Evolutionary conservation across 2,329 filamentous ascomycete genomes (phyloP), one percentile per base, ranked within the genome.

Genomic region (Colletotrichum limetticola): DNA sequence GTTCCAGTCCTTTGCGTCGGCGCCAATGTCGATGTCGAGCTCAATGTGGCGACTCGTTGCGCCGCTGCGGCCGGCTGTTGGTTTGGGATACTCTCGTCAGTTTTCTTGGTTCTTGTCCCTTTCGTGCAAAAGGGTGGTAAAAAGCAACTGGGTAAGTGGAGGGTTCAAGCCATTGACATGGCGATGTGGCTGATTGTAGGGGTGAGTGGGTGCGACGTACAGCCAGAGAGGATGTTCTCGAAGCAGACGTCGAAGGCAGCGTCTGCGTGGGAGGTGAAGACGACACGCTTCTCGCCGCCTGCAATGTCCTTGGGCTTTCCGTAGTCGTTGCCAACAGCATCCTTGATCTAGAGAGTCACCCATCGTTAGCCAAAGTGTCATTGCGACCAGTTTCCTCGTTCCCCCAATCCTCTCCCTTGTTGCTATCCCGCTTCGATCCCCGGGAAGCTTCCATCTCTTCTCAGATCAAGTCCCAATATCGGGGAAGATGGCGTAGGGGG

Each of bases 1-100:
- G 76, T 93, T 95, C 97, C 97, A 99, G 86, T 99, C 97, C 84
- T 97, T 97, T 76, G 97, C 97, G 83, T 98, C 95, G 84, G 95
- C 95, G 79, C 95, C 95, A 79, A 98, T 97, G 83, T 98, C 95
- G 82, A 98, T 93, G 84, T 98, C 95, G 79, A 98, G 93, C 86
- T 98, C 95, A 77, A 98, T 85, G 82, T 93, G 90, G 76, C 95
- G 94, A 80, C 83, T 86, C 64, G 91, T 88, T 82, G 86, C 83
- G 78, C 83, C 83, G 76, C 83, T 80, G 74, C 82, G 78, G 46
- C 79, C 79, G 68, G 79, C 83, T 82, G 74, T 76, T 69, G 70
- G 42, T 56, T 65, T 56, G 58, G 73, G 78, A 72, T 12, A 22
- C 19, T 49, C 42, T 49, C 22, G 64, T 73, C n/a, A 73, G 78